These are phyloP conservation scores for Lactarius quietus DNA, from an alignment of 768 basidiomycete genomes.

Conservation along the genomic window DNA sequence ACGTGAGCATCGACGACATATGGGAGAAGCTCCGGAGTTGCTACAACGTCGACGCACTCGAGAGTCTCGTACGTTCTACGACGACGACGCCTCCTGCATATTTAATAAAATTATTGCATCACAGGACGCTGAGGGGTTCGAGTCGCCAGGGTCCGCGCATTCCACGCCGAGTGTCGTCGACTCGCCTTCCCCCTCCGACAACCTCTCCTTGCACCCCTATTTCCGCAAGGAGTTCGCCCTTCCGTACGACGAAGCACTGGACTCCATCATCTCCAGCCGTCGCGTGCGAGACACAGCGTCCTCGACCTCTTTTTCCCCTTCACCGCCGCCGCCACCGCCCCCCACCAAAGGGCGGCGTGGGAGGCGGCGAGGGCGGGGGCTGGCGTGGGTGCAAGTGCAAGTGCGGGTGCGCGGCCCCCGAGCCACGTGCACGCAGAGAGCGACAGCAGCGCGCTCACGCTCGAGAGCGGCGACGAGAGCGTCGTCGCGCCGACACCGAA, in stretches of 20 bases:
- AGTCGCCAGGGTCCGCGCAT: constrained; percentile 40
- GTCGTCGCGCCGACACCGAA: constrained; percentile 51
- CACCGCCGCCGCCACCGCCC: constrained; percentile 56
- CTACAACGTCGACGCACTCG: constrained; percentile 74
- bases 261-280: constrained; percentile 56
- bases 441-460: constrained; percentile 79
- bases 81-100: background rate
- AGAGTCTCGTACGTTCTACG: constrained; percentile 49
- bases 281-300: constrained; percentile 65
- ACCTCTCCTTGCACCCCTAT: constrained; percentile 64
- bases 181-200: constrained; percentile 67
- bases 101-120: background rate
- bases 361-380: constrained; percentile 42
- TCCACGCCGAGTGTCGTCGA: constrained; percentile 47
- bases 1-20: constrained; percentile 57
- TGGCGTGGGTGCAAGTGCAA: too few relatives aligned
- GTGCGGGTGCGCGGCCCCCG: constrained; percentile 51
- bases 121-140: constrained; percentile 31
- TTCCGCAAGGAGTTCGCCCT: constrained; percentile 67
- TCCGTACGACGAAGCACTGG: constrained; percentile 57
- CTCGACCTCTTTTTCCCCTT: constrained; percentile 42
- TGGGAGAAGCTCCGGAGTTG: constrained; percentile 71
- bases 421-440: constrained; percentile 80
- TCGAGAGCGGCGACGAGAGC: constrained; percentile 77
- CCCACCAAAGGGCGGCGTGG: constrained; percentile 36